phyloP scores from a whole-genome alignment of 768 basidiomycete species.

The Suillus brevipes region DNA sequence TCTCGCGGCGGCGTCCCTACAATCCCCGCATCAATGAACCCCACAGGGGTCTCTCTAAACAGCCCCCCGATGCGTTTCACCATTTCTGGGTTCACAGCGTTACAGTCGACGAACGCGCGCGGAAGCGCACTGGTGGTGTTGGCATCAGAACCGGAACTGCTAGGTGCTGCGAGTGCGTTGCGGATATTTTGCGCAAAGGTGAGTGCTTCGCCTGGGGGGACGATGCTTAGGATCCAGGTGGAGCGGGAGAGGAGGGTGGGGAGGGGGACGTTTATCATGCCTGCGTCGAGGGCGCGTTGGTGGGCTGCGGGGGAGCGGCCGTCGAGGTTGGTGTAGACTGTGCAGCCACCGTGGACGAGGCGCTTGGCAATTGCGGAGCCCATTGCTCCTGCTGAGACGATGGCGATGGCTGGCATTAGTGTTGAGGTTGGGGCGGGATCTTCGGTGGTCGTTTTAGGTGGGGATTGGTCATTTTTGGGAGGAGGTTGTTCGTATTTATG shows the following conservation, averaged over 20 bases:
- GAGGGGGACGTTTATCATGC: slow-evolving; percentile 44
- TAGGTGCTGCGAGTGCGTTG: background rate
- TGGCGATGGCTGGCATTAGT: slow-evolving; percentile 36
- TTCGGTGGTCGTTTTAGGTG: background rate
- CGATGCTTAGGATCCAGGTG: slow-evolving; percentile 49
- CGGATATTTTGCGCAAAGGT: slow-evolving; percentile 37
- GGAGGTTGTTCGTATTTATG: background rate
- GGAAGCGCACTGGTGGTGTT: background rate
- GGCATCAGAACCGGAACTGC: background rate
- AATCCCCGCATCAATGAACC: slow-evolving; percentile 54
- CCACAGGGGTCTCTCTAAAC: slow-evolving; percentile 35
- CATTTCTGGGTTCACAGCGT: slow-evolving; percentile 54
- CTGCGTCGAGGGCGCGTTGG: slow-evolving; percentile 46
- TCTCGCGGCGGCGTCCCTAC: slow-evolving; percentile 53
- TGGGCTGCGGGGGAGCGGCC: slow-evolving; percentile 49
- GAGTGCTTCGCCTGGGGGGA: slow-evolving; percentile 51
- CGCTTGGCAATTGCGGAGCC: slow-evolving; percentile 50
- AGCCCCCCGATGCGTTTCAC: slow-evolving; percentile 45
- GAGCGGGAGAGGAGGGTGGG: slow-evolving; percentile 32
- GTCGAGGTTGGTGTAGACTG: slow-evolving; percentile 52
- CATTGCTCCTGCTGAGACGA: slow-evolving; percentile 60
- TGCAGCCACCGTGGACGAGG: slow-evolving; percentile 44
- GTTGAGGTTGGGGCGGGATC: background rate
- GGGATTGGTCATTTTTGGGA: background rate
- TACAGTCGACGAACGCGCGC: slow-evolving; percentile 51